Evolutionary conservation across 2,329 filamentous ascomycete genomes (phyloP).

Genomic region (Fusarium papillatum): DNA sequence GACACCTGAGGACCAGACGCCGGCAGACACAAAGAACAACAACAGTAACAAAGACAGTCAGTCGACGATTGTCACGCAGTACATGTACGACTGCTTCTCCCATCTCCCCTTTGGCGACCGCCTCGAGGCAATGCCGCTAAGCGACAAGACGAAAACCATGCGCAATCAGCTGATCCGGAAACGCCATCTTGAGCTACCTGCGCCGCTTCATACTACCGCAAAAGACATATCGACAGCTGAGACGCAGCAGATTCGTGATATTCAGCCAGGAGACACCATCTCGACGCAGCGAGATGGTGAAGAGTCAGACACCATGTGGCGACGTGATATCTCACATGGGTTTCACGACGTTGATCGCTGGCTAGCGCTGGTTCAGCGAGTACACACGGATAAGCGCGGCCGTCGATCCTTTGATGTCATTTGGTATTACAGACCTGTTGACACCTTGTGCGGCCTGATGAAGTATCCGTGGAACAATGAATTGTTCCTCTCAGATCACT

Average conservation of each 20-base stretch:
- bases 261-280: constrained; percentile 63
- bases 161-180: constrained; percentile 45
- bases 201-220: constrained; percentile 35
- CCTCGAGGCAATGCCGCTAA: constrained; percentile 56
- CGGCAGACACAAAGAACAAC: constrained; percentile 14
- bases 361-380: constrained; percentile 77
- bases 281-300: constrained; percentile 59
- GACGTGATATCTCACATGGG: constrained; percentile 58
- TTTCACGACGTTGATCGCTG: constrained; percentile 66
- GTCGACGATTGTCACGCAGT: constrained; percentile 78
- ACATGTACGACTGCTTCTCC: constrained; percentile 74
- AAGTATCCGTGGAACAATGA: constrained; percentile 80
- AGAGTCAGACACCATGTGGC: constrained; percentile 69
- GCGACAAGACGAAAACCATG: constrained; percentile 42
- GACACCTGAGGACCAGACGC: not conserved
- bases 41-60: constrained; percentile 25
- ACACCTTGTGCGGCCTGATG: constrained; percentile 78
- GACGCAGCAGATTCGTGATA: constrained; percentile 45
- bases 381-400: constrained; percentile 55
- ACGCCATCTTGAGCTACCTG: constrained; percentile 45
- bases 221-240: constrained; percentile 38
- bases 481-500: constrained; percentile 82
- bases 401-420: constrained; percentile 70
- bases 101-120: constrained; percentile 71
- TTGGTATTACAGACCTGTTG: constrained; percentile 80